Conservation (phyloP, 2,329 filamentous ascomycete genomes). For the Sporothrix curviconia region DNA sequence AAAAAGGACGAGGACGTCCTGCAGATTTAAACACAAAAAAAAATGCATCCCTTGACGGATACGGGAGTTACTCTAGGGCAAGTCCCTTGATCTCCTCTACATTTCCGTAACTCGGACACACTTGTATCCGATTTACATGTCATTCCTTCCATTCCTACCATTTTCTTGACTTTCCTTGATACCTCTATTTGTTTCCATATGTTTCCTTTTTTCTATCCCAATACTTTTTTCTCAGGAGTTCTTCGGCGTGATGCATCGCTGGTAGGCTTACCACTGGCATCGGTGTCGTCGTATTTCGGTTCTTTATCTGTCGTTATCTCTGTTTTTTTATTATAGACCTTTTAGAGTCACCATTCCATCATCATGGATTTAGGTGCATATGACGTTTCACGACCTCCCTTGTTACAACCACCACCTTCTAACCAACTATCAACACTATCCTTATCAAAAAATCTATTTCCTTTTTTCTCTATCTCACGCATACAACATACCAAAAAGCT, state of each 20-base stretch:
- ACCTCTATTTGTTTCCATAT: not conserved
- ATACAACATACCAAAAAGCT: not conserved
- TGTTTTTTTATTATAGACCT: not conserved
- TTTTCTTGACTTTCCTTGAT: slow-evolving; percentile 1
- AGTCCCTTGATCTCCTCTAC: not conserved
- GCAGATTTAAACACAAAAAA: not conserved
- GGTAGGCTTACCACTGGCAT: slow-evolving; percentile 2
- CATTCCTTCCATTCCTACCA: not conserved
- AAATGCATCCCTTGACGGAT: too few species aligned
- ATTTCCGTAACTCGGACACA: not conserved
- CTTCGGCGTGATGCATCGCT: not conserved
- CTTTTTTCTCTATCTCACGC: slow-evolving; percentile 5
- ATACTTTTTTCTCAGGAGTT: not conserved
- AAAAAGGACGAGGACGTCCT: slow-evolving; percentile 13
- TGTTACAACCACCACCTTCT: not conserved
- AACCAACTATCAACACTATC: not conserved
- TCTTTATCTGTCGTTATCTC: not conserved
- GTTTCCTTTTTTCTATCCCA: not conserved
- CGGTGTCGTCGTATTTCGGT: not conserved
- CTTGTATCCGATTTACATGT: not conserved
- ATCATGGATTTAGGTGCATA: slow-evolving; percentile 5
- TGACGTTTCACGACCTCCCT: slow-evolving; percentile 15
- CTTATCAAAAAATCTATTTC: not conserved
- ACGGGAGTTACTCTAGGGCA: too few species aligned
- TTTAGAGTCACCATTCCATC: slow-evolving; percentile 1